A percentile compares a stretch with the other conserved stretches of the same genome.
Evolutionary conservation across 2,329 filamentous ascomycete species (phyloP).

Genomic region (Xylariaceae sp.): DNA sequence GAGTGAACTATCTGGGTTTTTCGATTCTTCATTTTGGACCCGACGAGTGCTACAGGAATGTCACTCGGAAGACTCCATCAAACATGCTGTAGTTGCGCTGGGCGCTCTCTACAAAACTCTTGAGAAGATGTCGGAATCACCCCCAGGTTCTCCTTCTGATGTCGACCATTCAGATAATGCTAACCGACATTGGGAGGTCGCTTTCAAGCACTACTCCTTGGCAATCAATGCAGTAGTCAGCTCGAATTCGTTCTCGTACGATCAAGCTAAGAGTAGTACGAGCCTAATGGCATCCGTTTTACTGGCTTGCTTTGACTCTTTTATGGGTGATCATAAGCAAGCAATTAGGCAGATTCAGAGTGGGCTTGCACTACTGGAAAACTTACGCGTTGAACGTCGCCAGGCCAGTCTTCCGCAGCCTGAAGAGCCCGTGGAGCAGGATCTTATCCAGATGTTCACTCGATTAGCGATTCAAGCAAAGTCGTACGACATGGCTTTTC

Average conservation of each 20-base stretch:
- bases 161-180: constrained; percentile 47
- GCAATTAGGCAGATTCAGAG: constrained; percentile 67
- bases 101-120: constrained; percentile 71
- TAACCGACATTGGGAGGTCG: constrained; percentile 62
- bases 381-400: constrained; percentile 54
- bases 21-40: constrained; percentile 70
- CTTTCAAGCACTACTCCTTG: constrained; percentile 63
- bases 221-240: constrained; percentile 58
- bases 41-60: constrained; percentile 67
- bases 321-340: constrained; percentile 67
- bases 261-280: constrained; percentile 55
- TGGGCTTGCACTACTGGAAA: constrained; percentile 61
- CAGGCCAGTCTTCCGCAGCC: constrained; percentile 46
- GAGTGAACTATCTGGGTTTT: constrained; percentile 69
- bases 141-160: constrained; percentile 52
- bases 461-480: constrained; percentile 69
- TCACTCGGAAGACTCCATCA: constrained; percentile 65
- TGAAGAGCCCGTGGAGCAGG: constrained; percentile 60
- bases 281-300: constrained; percentile 69
- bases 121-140: constrained; percentile 61
- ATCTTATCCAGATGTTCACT: constrained; percentile 68
- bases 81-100: constrained; percentile 69
- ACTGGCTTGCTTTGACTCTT: constrained; percentile 72
- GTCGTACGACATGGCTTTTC: constrained; percentile 72
- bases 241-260: constrained; percentile 49